Evolutionary conservation across 352 stramenopile genomes (phyloP).

Genomic region (Pythium guiyangense): DNA sequence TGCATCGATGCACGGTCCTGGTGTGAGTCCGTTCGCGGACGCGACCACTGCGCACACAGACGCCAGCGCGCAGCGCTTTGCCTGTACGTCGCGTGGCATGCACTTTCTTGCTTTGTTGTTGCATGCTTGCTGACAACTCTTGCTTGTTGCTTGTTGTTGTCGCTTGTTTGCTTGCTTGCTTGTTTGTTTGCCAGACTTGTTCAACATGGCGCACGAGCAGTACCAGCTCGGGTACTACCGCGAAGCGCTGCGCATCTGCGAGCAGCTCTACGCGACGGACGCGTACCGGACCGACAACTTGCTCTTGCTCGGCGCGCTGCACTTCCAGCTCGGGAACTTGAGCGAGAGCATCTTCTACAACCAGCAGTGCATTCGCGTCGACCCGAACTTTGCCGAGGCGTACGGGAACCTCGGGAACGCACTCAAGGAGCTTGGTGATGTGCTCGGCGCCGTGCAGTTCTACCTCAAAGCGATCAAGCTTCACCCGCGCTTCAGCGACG

Average conservation of each 20-base stretch:
- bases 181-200: conserved; percentile 45
- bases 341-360: conserved; percentile 94
- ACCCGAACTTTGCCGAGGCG: conserved; percentile 90
- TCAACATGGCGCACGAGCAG: conserved; percentile 76
- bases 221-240: conserved; percentile 88
- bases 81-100: conserved; percentile 37
- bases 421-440: conserved; percentile 92
- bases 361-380: conserved; percentile 91
- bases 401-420: conserved; percentile 94
- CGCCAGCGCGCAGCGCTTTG: conserved; percentile 54
- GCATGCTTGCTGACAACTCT: not conserved
- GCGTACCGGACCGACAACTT: conserved; percentile 89
- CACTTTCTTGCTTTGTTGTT: conserved; percentile 3
- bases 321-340: conserved; percentile 93
- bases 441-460: conserved; percentile 88
- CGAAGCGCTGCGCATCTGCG: conserved; percentile 76
- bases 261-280: conserved; percentile 87
- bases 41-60: conserved; percentile 19
- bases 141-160: not conserved
- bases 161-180: not conserved
- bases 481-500: conserved; percentile 87
- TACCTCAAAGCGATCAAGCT: conserved; percentile 93
- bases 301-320: conserved; percentile 89
- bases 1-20: conserved; percentile 6
- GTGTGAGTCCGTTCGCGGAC: conserved; percentile 7